A percentile compares a stretch with the other conserved stretches of the same genome.
phyloP scores from a whole-genome alignment of 176 grass and related monocot species.

The Lolium rigidum region DNA sequence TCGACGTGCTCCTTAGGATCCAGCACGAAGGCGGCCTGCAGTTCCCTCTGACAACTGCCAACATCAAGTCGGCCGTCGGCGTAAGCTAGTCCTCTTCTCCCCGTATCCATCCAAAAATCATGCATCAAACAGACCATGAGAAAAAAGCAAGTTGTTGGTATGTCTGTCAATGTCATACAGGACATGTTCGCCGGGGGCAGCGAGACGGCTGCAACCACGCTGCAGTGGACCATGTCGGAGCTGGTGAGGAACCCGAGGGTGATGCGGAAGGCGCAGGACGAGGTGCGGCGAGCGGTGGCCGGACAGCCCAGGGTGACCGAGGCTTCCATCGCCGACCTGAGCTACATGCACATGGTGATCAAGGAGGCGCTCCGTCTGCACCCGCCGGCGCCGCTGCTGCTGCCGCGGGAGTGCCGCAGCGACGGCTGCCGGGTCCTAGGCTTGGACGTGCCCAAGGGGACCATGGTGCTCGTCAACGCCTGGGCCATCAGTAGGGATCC shows the following conservation, averaged over 20 bases:
- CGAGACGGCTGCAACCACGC: slow-evolving; percentile 29
- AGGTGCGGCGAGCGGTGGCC: neutral
- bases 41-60: slow-evolving; percentile 35
- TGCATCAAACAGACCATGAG: neutral
- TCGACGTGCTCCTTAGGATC: slow-evolving; percentile 51
- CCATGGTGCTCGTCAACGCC: slow-evolving; percentile 38
- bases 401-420: slow-evolving; percentile 29
- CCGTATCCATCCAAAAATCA: neutral
- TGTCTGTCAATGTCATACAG: neutral
- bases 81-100: neutral
- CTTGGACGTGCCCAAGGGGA: slow-evolving; percentile 38
- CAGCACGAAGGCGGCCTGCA: slow-evolving; percentile 34
- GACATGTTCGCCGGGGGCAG: slow-evolving; percentile 51
- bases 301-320: slow-evolving; percentile 7
- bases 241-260: slow-evolving; percentile 28
- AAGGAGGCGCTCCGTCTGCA: slow-evolving; percentile 50
- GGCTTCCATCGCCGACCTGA: neutral
- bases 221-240: slow-evolving; percentile 56
- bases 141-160: neutral
- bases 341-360: slow-evolving; percentile 39
- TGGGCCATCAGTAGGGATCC: slow-evolving; percentile 51
- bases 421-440: slow-evolving; percentile 10
- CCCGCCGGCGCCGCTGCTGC: slow-evolving; percentile 23
- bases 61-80: slow-evolving; percentile 38
- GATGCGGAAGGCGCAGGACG: slow-evolving; percentile 30